Percentiles rank a stretch among this genome's conserved stretches.
Evolutionary conservation across 441 rosid species (phyloP).

Genomic region (Gossypium davidsonii): DNA sequence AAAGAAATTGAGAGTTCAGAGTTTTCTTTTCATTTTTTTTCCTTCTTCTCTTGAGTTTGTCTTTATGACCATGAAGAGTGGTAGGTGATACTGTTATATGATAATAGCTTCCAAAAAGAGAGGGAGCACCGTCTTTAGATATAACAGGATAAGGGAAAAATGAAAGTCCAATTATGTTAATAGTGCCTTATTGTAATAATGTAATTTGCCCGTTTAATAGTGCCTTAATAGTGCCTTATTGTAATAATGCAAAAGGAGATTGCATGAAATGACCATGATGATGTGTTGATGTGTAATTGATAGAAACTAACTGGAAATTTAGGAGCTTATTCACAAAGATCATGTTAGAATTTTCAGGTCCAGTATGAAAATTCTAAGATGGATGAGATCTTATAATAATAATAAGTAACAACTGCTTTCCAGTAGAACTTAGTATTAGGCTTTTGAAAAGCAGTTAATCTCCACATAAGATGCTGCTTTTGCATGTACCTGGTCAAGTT

Average conservation of each 20-base stretch:
- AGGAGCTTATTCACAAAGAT: background rate
- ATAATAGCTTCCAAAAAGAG: background rate
- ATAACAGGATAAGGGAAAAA: background rate
- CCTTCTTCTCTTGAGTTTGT: background rate
- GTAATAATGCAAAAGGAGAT: background rate
- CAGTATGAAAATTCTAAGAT: background rate
- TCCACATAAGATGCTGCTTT: background rate
- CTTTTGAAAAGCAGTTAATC: background rate
- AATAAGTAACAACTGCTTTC: background rate
- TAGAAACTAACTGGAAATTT: background rate
- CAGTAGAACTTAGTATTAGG: background rate
- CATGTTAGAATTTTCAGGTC: background rate
- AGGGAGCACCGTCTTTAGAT: background rate
- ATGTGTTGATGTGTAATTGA: background rate
- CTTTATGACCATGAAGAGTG: background rate
- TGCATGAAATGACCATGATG: background rate
- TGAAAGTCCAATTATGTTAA: background rate
- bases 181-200: background rate
- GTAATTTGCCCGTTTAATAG: background rate
- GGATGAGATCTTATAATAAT: background rate
- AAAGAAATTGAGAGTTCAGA: background rate
- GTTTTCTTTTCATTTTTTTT: background rate
- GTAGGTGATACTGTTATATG: background rate
- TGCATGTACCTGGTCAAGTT: background rate
- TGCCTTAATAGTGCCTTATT: background rate